Evolutionary conservation across 192 early-diverging fungal genomes (phyloP), one percentile per base, ranked within the genome.

Genomic region (Kickxella alabastrina): DNA sequence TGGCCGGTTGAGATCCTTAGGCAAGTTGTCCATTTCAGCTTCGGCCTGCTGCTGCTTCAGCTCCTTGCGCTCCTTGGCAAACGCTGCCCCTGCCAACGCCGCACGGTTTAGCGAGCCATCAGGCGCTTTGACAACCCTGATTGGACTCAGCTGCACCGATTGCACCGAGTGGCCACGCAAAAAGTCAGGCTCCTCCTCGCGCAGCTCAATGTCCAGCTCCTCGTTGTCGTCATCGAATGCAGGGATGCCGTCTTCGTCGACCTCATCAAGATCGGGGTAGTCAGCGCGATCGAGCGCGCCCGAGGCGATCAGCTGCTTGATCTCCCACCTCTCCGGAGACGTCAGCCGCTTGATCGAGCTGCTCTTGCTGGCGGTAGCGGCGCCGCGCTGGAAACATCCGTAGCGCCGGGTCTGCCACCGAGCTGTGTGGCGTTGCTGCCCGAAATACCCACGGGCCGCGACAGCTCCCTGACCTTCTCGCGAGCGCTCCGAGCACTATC

Each of bases 71-170:
- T 99, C 97, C 56, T 95, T 97, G 13, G 95, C 90, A 17, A 97
- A 55, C 0, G 92, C 82, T 0, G 93, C 93, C 12, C 97, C 93
- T 3, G 89, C 85, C 37, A 99, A 65, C 7, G 97, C 97, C 0
- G 95, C 93, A 4, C 95, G 83, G 63, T 99, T 98, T 75, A 99
- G 59, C 12, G 91, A 88, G 17, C 97, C 97, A 59, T 97, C 97
- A 2, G 95, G 95, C 34, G 92, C 95, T 71, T 97, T 97, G 34
- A 99, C 92, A 21, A 99, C 90, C 68, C 97, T 99, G 63, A 99
- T 85, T 10, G 97, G 97, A 63, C 85, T 88, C 13, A 99, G 77
- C 49, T 92, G 85, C 18, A 96, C 62, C 1, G 86, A 82, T 41
- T 87, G 82, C 47, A 82, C 81, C 0, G 90, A 92, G 52, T 99